Evolutionary conservation across 23 red algal species (phyloP).

Genomic region (Agarophyton chilense): DNA sequence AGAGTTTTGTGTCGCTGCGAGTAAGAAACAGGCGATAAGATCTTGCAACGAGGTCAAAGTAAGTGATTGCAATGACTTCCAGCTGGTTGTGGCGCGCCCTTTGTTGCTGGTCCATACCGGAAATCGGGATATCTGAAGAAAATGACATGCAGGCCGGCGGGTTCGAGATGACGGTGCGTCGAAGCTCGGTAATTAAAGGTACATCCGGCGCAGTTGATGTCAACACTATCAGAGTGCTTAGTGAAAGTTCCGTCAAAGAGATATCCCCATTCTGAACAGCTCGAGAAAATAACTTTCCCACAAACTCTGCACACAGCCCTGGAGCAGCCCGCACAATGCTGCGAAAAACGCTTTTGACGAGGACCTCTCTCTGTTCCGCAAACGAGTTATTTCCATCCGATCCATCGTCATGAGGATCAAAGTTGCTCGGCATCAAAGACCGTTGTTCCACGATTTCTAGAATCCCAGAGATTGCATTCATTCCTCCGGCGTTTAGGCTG

Average conservation of each 20-base stretch:
- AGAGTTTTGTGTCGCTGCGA: conserved; percentile 6
- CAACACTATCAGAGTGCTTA: conserved; percentile 21
- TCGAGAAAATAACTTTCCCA: conserved; percentile 10
- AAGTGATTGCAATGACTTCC: conserved; percentile 56
- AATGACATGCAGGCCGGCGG: conserved; percentile 59
- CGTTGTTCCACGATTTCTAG: conserved; percentile 54
- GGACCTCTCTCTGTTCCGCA: conserved; percentile 32
- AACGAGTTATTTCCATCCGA: conserved; percentile 39
- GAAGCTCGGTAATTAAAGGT: conserved; percentile 26
- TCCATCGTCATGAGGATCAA: conserved; percentile 50
- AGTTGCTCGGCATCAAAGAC: conserved; percentile 6
- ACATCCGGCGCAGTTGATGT: conserved; percentile 23
- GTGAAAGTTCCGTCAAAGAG: conserved; percentile 13
- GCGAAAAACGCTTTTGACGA: conserved; percentile 55
- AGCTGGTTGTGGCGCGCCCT: conserved; percentile 55
- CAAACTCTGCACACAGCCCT: conserved; percentile 45
- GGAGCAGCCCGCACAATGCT: conserved; percentile 36
- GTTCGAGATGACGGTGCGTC: conserved; percentile 38
- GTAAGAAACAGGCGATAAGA: conserved; percentile 49
- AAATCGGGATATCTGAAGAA: neutral
- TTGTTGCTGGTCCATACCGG: conserved; percentile 24
- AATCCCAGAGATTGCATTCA: conserved; percentile 28
- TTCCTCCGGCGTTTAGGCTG: neutral
- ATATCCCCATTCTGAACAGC: conserved; percentile 21
- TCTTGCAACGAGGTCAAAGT: conserved; percentile 62